Evolutionary conservation across 331 rosid genomes (phyloP).

Genomic region (Rhamnella rubrinervis): DNA sequence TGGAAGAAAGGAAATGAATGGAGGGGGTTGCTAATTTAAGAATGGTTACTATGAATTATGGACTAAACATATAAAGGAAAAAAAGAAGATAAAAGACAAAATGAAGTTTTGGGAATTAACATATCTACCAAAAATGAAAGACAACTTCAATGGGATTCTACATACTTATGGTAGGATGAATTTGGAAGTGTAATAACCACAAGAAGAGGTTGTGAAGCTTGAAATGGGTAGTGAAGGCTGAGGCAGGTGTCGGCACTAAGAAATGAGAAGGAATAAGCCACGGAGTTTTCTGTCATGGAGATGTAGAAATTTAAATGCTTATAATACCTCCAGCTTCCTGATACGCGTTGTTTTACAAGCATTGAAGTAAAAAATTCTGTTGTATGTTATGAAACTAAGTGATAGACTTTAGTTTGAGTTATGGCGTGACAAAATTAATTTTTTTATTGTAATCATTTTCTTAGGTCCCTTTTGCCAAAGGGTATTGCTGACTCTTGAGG

Average conservation of each 20-base stretch:
- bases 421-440: neutral
- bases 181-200: no score
- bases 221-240: no score
- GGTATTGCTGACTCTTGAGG: slow-evolving; percentile 85
- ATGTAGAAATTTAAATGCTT: neutral
- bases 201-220: no score
- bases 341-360: neutral
- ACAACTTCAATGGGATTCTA: no score
- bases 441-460: slow-evolving; percentile 18
- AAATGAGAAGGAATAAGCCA: no score
- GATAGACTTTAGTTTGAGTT: neutral
- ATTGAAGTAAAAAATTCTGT: neutral
- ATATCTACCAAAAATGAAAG: no score
- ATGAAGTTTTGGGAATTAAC: no score
- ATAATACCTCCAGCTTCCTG: neutral
- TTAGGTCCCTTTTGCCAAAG: slow-evolving; percentile 92
- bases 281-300: no score
- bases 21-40: neutral
- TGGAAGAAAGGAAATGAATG: neutral
- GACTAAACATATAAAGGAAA: neutral
- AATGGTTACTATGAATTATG: neutral
- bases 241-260: no score
- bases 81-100: no score
- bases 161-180: no score
- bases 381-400: neutral